Base-by-base conservation (phyloP, 768 basidiomycete genomes). In the Rhodotorula kratochvilovae region DNA sequence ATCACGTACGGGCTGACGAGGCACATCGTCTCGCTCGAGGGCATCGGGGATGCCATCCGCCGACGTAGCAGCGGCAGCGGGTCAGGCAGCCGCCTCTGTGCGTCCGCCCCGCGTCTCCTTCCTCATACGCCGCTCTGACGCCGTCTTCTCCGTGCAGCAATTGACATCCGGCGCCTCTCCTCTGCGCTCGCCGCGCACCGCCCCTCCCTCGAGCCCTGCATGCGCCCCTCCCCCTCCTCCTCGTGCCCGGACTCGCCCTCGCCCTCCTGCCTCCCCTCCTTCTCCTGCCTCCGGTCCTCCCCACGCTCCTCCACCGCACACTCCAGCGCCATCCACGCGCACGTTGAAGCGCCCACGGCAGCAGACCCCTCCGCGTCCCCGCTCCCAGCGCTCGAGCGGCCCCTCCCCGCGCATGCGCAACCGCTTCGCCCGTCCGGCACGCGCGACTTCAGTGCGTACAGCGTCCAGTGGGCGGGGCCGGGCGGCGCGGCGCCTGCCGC, bases 1-100 rank as follows among this genome's bases (percentile, higher is more conserved):
- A n/a, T 36, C 27, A 59, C 66, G 42, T 71, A 71, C 61, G 65
- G 65, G 7, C 39, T 66, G 11, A 71, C 70, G 21, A 25, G 70
- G 17, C 58, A 33, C 31, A 62, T 71, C 57, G 50, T 71, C 43
- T 51, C 55, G 23, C 29, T 61, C 23, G 70, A 71, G 25, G 48
- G 33, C 25, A 35, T 71, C 48, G 61, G 61, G 11, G n/a, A 15
- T 17, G 65, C 61, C 5, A 2, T 66, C 27, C 35, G 65, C n/a
- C n/a, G 65, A 17, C 25, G 48, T 11, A 65, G 70, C 2, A 63
- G 65, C 42, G 61, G 56, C 17, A 45, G 63, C 7, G 33, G 13
- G 5, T 36, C 63, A 0, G 17, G 17, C 23, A n/a, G n/a, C n/a
- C 48, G 55, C 12, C 11, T 51, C 51, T 12, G 48, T 67, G 39